Percentiles rank a stretch among this genome's conserved stretches.
Conservation (phyloP, 352 stramenopile species). For the Phytophthora macrochlamydospora region DNA sequence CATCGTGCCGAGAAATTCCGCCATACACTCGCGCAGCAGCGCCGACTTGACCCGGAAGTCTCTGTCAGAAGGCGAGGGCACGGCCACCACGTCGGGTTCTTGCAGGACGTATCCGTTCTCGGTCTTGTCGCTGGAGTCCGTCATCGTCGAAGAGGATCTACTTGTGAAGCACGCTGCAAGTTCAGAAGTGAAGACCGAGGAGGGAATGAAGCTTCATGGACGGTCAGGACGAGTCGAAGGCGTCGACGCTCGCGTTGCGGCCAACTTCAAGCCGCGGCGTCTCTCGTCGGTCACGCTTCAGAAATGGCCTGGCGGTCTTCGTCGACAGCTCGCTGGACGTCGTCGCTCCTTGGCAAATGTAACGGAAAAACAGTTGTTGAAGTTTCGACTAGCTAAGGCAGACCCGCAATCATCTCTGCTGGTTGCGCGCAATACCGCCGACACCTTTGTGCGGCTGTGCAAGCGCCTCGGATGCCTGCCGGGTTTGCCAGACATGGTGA, state of each 20-base stretch:
- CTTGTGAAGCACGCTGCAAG: constrained; percentile 11
- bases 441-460: background rate
- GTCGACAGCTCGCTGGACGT: too few relatives aligned
- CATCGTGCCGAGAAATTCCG: constrained; percentile 57
- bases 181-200: constrained; percentile 13
- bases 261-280: constrained; percentile 15
- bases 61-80: constrained; percentile 10
- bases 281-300: background rate
- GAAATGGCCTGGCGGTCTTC: too few relatives aligned
- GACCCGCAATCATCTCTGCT: background rate
- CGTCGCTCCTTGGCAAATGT: too few relatives aligned
- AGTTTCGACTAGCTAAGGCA: too few relatives aligned
- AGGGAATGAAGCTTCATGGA: background rate
- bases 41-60: constrained; percentile 32
- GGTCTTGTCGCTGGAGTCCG: constrained; percentile 13
- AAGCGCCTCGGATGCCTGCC: background rate
- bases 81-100: constrained; percentile 19
- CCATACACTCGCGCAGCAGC: constrained; percentile 52
- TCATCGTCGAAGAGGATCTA: background rate
- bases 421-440: background rate
- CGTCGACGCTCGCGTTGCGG: background rate
- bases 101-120: constrained; percentile 33
- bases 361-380: too few relatives aligned
- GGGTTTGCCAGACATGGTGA: background rate
- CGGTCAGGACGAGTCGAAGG: background rate